Evolutionary conservation across 148 eudicot genomes (phyloP).

Genomic region (Persicaria tinctoria): DNA sequence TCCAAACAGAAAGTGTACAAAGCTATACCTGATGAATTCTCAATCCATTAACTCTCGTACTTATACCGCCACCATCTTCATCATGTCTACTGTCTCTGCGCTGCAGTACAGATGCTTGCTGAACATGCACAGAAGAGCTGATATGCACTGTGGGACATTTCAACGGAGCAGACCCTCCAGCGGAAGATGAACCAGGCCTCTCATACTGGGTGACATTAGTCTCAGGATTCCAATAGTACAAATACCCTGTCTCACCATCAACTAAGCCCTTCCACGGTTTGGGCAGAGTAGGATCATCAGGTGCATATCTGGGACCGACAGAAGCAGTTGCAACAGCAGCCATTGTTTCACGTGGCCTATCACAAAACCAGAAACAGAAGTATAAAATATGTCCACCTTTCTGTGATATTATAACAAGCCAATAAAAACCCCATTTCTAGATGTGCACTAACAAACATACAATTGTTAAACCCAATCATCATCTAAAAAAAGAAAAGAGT

Average conservation of each 20-base stretch:
- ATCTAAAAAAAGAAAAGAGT: background rate
- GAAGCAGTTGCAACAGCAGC: conserved; percentile 16
- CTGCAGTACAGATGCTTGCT: conserved; percentile 11
- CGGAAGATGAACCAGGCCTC: conserved; percentile 12
- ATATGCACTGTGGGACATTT: conserved; percentile 12
- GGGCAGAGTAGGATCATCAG: conserved; percentile 22
- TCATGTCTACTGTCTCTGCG: background rate
- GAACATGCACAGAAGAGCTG: conserved; percentile 17
- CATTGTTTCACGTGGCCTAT: conserved; percentile 11
- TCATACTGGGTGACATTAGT: conserved; percentile 24
- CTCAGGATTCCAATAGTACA: conserved; percentile 26
- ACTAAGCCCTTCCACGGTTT: conserved; percentile 25
- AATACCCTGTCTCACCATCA: conserved; percentile 21
- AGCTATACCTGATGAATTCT: conserved; percentile 13
- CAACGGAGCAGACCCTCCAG: conserved; percentile 1
- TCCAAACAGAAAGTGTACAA: background rate
- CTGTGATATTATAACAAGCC: background rate
- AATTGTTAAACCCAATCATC: background rate
- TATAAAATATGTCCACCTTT: background rate
- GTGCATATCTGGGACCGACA: conserved; percentile 21
- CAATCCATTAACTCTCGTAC: conserved; percentile 2
- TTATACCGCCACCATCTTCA: conserved; percentile 5
- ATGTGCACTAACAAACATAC: background rate
- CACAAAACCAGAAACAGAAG: conserved; percentile 3
- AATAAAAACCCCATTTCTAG: background rate